Base-by-base conservation (phyloP, 352 stramenopile species). In the Plasmopara muralis region DNA sequence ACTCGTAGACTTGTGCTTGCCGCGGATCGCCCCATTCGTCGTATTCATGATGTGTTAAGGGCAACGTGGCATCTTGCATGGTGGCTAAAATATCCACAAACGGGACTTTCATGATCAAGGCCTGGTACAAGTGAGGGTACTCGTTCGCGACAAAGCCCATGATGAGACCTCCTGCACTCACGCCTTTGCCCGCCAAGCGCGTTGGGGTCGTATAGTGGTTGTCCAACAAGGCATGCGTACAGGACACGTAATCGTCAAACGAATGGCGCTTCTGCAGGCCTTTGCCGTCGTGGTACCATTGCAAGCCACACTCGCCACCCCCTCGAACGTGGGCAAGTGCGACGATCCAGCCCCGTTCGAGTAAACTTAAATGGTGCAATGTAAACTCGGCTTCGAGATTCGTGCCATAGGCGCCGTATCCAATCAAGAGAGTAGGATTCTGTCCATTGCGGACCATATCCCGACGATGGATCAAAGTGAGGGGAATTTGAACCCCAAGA, bases 41-140 rank as follows among this genome's bases (percentile, higher is more conserved):
- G 50, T 95, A 96, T 66, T 97, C 89, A 57, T 96, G 83, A 14
- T 96, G 64, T 9, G 89, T 97, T 2, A 97, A 70, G 4, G 87
- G 85, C 12, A 96, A 68, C 14, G 53, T 76, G 12, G 79, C 61
- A 48, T 97, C 87, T 51, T 77, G 64, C 87, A 97, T 96, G 1
- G 89, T 93, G 15, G 72, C 66, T 10, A 90, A 18, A 31, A 96
- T 89, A 31, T 96, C 86, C 0, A 97, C 70, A 43, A 97, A 97
- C 8, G 89, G 89, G 25, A 95, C 85, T 37, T 93, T 89, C 56
- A 95, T 73, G 6, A 95, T 67, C 46, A 95, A 47, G 40, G 85
- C 84, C 10, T 72, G 63, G 43, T 93, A 93, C 4, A 94, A 55
- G 0, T 82, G 49, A 0, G 85, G 83, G 20, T 80, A 60, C 34